phyloP scores from a whole-genome alignment of 202 grass and related monocot species.

The Schoenoplectus triqueter region DNA sequence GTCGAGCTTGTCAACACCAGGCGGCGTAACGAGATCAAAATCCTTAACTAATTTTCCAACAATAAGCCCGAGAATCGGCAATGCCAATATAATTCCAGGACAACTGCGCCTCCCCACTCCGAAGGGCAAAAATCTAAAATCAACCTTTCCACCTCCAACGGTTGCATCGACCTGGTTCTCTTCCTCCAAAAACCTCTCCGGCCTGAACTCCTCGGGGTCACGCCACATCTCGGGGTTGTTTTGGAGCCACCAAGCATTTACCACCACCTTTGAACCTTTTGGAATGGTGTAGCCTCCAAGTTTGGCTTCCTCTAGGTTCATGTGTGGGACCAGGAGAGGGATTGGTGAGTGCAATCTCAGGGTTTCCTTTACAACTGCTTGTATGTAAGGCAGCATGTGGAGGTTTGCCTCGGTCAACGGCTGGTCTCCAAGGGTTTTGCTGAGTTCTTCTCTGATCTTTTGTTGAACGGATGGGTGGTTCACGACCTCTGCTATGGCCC shows the following conservation, averaged over 20 bases:
- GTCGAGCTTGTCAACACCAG: constrained; percentile 37
- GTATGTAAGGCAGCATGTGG: constrained; percentile 40
- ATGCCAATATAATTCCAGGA: constrained; percentile 46
- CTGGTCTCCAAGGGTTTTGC: constrained; percentile 30
- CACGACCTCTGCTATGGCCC: constrained; percentile 43
- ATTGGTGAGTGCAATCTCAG: constrained; percentile 45
- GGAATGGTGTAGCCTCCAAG: constrained; percentile 49
- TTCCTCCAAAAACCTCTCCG: constrained; percentile 46
- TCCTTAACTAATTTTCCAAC: constrained; percentile 38
- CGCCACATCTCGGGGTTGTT: constrained; percentile 45
- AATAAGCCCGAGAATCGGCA: constrained; percentile 46
- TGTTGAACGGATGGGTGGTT: constrained; percentile 40
- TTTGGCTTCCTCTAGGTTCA: constrained; percentile 49
- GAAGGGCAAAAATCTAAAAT: constrained; percentile 47
- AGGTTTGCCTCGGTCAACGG: constrained; percentile 42
- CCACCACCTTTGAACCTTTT: constrained; percentile 43
- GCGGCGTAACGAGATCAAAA: constrained; percentile 33
- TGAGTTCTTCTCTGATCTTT: constrained; percentile 43
- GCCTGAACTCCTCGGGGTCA: constrained; percentile 44
- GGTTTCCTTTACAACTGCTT: constrained; percentile 46
- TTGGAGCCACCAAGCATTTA: constrained; percentile 49
- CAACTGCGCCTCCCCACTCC: constrained; percentile 46
- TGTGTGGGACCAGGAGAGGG: constrained; percentile 45
- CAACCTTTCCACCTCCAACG: constrained; percentile 45
- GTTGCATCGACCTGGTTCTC: constrained; percentile 36